Base-by-base conservation (phyloP, 2,329 filamentous ascomycete species). In the Fusarium equiseti region DNA sequence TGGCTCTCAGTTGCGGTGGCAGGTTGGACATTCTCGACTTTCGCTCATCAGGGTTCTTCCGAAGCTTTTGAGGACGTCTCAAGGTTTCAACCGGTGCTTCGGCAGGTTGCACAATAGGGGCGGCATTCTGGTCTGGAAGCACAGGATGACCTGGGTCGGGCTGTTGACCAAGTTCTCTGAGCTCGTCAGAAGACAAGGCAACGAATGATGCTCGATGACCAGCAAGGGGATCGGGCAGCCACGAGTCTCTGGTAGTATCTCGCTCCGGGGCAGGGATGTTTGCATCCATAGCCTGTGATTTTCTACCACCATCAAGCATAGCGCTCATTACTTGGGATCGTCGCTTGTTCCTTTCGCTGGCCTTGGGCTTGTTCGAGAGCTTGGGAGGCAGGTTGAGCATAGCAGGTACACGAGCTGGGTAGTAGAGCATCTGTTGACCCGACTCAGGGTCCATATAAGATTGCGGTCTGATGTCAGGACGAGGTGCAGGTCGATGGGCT, bases 301-400 rank as follows among this genome's bases (percentile, higher is more conserved):
- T 70, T 45, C 73, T 73, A 27, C 68, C 66, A 4, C 59, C 70
- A 12, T 80, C 76, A 62, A 80, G 76, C 80, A 94, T 88, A 40
- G 86, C 85, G 72, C 87, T 89, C 46, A 97, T 80, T 9, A 95
- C 82, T 74, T 96, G 90, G 2, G 93, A 92, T 24, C 92, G 89
- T 57, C 93, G 88, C 72, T 90, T 87, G 59, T 94, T 91, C 59
- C 90, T 87, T 8, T 90, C 86, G 12, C 85, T 82, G 5, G 88
- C 82, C 56, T 91, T 88, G 11, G 91, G 89, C 55, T 90, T 87
- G 74, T 91, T 92, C 2, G 95, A 97, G 53, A 98, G 83, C 74
- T 94, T 92, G 46, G 94, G 94, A 1, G 96, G 96, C 15, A 99
- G 83, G 75, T 97, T 98, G 61, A 99, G 86, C 90, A 97, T 95